Base-by-base conservation (phyloP, 495 filamentous ascomycete genomes). In the Neurospora tetrasperma region DNA sequence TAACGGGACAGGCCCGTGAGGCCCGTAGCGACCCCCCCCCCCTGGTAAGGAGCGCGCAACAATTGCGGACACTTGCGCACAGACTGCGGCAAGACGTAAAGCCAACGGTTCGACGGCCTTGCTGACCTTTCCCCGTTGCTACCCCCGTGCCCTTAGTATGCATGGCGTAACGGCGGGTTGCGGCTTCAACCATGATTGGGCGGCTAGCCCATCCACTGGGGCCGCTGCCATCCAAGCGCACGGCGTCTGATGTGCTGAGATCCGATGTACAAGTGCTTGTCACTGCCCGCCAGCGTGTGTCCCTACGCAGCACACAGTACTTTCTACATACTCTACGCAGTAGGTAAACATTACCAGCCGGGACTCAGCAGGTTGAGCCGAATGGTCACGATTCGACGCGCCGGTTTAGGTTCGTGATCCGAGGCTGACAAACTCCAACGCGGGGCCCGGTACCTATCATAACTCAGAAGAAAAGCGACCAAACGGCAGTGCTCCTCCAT, bases 321-420 rank as follows among this genome's bases (percentile, higher is more conserved):
- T 76, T 79, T 77, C 74, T 75, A 74, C 74, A 76, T 74, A 74
- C 77, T 77, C 74, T 74, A 76, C 70, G 75, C 48, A 74, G 73
- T 76, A 70, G 74, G 68, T 73, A 74, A 73, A 76, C 76, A 74
- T 76, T 77, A 70, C 72, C 73, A 70, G 23, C 73, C 70, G 69
- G 39, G 40, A 69, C 48, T 46, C 72, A 62, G 68, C 71, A 72
- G 70, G 72, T 72, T 75, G 54, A 66, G 27, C 54, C 54, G 54
- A 62, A 62, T 54, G 46, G 46, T 54, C n/a, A 62, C 54, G 23
- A 62, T 18, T 62, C 23, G 27, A 62, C 54, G 54, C 23, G 54
- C 54, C 27, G 54, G 27, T 62, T 62, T 62, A 11, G 48, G 48
- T 59, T 59, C 23, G 48, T 59, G 48, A 59, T 62, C 54, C 54